A percentile compares a stretch with the other conserved stretches of the same genome.
Evolutionary conservation across 1,284 basidiomycete species (phyloP).

Genomic region (Cutaneotrichosporon spelunceum): DNA sequence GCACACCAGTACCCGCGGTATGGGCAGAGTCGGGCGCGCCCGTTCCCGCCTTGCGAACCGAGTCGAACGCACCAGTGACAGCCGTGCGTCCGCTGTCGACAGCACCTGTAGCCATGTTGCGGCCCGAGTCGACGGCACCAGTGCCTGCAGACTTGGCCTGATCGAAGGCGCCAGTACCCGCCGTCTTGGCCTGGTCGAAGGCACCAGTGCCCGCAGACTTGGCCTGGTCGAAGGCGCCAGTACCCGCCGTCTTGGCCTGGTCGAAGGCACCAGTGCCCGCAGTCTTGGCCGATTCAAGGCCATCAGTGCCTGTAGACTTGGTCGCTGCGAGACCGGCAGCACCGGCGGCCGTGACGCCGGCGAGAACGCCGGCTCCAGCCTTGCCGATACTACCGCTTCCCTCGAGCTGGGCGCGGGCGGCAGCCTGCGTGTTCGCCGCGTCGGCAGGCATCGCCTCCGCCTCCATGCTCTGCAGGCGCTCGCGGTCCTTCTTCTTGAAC

Average conservation of each 20-base stretch:
- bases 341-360: not conserved
- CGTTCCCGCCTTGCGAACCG: not conserved
- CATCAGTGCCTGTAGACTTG: not conserved
- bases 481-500: conserved; percentile 16
- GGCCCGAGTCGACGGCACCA: not conserved
- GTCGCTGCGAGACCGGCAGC: not conserved
- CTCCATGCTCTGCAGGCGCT: conserved; percentile 4
- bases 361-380: conserved; percentile 5
- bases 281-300: too few species aligned
- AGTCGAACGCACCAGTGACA: not conserved
- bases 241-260: not conserved
- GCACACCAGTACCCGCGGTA: not conserved
- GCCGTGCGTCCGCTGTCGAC: not conserved
- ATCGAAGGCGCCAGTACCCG: not conserved
- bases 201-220: not conserved
- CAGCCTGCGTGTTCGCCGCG: conserved; percentile 1
- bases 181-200: not conserved
- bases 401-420: conserved; percentile 1
- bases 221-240: not conserved
- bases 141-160: not conserved
- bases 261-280: not conserved
- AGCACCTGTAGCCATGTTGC: not conserved
- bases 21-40: not conserved
- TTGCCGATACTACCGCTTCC: not conserved
- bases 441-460: conserved; percentile 5